A percentile compares a stretch with the other conserved stretches of the same genome.
These are phyloP conservation scores for Xylariaceae sp. DNA, from an alignment of 2,329 filamentous ascomycete species.

Conservation along the genomic window DNA sequence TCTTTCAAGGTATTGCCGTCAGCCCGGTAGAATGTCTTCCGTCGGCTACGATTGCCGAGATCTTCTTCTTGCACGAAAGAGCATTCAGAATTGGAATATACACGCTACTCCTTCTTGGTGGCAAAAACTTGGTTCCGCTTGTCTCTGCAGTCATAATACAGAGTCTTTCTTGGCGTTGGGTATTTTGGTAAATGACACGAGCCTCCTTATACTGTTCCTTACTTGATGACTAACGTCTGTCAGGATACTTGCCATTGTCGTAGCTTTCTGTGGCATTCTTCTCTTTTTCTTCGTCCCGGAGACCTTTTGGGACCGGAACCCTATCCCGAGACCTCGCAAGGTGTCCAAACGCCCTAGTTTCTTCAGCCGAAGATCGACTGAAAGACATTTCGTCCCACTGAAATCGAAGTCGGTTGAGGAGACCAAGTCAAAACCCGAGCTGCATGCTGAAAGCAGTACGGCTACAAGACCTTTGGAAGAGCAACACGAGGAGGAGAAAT, in stretches of 20 bases:
- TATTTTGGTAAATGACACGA: constrained; percentile 63
- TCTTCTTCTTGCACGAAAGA: constrained; percentile 91
- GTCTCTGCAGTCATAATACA: constrained; percentile 83
- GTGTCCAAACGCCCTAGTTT: constrained; percentile 41
- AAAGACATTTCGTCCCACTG: constrained; percentile 23
- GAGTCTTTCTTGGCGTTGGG: constrained; percentile 79
- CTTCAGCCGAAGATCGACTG: constrained; percentile 46
- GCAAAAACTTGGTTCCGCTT: constrained; percentile 86
- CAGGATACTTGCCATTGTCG: constrained; percentile 78
- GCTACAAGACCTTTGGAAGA: constrained; percentile 10
- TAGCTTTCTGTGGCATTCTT: constrained; percentile 64
- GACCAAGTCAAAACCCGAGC: not conserved
- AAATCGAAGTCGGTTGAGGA: constrained; percentile 2
- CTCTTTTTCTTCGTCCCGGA: constrained; percentile 91
- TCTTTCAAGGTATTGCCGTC: constrained; percentile 84
- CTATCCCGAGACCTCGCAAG: constrained; percentile 40
- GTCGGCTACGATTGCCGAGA: constrained; percentile 90
- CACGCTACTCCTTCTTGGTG: constrained; percentile 79
- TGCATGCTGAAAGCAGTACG: not conserved
- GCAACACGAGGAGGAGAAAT: constrained; percentile 4
- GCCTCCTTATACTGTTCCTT: not conserved
- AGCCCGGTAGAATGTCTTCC: constrained; percentile 90
- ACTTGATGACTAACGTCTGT: not conserved
- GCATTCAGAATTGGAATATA: constrained; percentile 89
- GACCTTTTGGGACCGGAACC: constrained; percentile 90